Base-by-base conservation (phyloP, 2,329 filamentous ascomycete genomes). In the Coleophoma eucalyptorum region DNA sequence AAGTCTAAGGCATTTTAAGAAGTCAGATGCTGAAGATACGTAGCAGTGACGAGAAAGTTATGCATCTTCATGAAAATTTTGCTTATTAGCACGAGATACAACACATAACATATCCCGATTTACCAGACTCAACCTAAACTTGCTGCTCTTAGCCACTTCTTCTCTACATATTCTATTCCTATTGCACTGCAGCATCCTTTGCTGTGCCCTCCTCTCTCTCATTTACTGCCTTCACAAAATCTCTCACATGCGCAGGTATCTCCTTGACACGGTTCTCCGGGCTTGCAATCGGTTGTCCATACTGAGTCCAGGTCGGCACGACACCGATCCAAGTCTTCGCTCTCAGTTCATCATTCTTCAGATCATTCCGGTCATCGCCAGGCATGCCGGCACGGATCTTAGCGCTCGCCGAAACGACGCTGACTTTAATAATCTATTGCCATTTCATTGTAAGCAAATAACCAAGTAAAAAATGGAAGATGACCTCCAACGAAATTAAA, bases 331-430 rank as follows among this genome's bases (percentile, higher is more conserved):
- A 84, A 20, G 77, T 71, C 8, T 65, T 59, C 3, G 61, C 64
- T n/a, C 68, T 59, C 5, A 78, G 51, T 13, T 63, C 68, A 12
- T 65, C 65, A 53, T 81, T 67, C 50, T 72, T 70, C 54, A 73
- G 48, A 53, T 84, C 80, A 13, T 62, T 67, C 51, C 63, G 71
- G 13, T 80, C 77, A 48, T 83, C 80, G 72, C 58, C 75, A 1
- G 88, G 84, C 37, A 75, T 75, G 0, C 88, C 89, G 20, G 77
- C 73, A 7, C 88, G 76, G 40, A 88, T 74, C 76, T 96, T 96
- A 26, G 84, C 88, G 62, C 86, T 91, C 4, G 87, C 90, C 46
- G 81, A 82, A 15, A 78, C 75, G 53, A 95, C 80, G 44, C 69
- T 75, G 11, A 95, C 81, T 55, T 77, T 83, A 50, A 95, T 70